A percentile compares a stretch with the other conserved stretches of the same genome.
phyloP scores from a whole-genome alignment of 73 alveolate species.

The Symbiodinium natans region DNA sequence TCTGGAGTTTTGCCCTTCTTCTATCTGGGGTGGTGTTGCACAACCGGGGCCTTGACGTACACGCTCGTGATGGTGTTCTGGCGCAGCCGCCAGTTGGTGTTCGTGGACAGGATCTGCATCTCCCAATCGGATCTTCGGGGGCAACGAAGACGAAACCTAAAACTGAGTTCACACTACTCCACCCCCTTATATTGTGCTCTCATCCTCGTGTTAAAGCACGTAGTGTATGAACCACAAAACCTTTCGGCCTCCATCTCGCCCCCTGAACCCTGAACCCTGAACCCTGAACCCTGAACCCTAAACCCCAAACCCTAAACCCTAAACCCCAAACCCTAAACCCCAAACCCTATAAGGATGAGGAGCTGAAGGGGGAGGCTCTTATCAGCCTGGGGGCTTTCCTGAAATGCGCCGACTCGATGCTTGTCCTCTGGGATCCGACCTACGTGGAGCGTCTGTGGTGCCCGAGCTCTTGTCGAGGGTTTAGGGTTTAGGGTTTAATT shows the following conservation, averaged over 20 bases:
- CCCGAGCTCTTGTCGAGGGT: background rate
- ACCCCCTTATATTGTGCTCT: too few species aligned
- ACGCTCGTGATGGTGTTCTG: background rate
- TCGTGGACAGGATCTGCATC: constrained; percentile 6
- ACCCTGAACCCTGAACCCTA: background rate
- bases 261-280: too few species aligned
- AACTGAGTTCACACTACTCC: too few species aligned
- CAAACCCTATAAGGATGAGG: background rate
- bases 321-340: background rate
- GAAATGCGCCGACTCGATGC: background rate
- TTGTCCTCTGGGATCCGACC: background rate
- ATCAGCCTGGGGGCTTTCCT: background rate
- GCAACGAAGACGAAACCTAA: too few species aligned
- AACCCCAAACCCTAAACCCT: background rate
- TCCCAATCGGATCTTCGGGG: background rate
- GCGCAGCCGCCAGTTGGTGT: background rate
- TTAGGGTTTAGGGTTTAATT: background rate
- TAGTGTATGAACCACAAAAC: too few species aligned
- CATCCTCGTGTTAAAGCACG: too few species aligned
- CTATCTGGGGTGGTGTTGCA: too few species aligned
- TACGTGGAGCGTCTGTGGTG: background rate
- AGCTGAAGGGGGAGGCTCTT: background rate
- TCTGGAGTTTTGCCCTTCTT: too few species aligned
- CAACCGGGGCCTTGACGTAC: background rate
- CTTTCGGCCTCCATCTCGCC: too few species aligned